These are phyloP conservation scores for Paramecium octaurelia DNA, from an alignment of 73 alveolate species.

Conservation along the genomic window DNA sequence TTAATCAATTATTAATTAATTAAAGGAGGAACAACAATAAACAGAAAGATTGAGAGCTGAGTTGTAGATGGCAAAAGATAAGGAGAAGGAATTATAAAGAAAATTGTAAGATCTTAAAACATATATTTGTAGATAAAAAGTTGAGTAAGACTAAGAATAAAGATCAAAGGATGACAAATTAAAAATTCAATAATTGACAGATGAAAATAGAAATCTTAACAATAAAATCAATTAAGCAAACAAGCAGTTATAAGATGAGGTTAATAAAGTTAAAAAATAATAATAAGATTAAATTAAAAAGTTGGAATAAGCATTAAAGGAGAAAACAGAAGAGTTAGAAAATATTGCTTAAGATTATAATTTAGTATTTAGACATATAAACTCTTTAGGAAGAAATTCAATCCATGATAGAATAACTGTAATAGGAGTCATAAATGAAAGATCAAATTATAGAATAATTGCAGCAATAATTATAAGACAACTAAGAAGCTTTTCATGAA, in stretches of 20 bases:
- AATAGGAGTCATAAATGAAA: slow-evolving; percentile 24
- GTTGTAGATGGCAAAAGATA: not conserved
- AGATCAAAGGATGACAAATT: not conserved
- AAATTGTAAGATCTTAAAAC: not conserved
- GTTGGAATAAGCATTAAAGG: not conserved
- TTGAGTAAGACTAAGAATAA: not conserved
- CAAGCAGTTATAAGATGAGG: not conserved
- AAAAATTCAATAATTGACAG: not conserved
- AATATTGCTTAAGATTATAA: not conserved
- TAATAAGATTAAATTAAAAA: not conserved
- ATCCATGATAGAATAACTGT: not conserved
- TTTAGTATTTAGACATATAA: not conserved
- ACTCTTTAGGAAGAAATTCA: slow-evolving; percentile 19
- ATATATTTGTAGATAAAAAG: not conserved
- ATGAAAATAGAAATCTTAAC: not conserved
- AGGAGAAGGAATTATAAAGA: not conserved
- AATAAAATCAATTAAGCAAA: not conserved
- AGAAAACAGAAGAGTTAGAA: not conserved
- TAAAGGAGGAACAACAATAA: not conserved
- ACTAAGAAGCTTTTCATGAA: not conserved
- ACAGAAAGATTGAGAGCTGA: slow-evolving; percentile 36
- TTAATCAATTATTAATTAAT: not conserved
- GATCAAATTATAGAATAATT: slow-evolving; percentile 41
- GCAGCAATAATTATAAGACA: not conserved
- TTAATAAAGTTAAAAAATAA: not conserved